Percentiles rank a stretch among this genome's conserved stretches.
Evolutionary conservation across 73 alveolate species (phyloP).

Genomic region (Tetrahymena elliotti): DNA sequence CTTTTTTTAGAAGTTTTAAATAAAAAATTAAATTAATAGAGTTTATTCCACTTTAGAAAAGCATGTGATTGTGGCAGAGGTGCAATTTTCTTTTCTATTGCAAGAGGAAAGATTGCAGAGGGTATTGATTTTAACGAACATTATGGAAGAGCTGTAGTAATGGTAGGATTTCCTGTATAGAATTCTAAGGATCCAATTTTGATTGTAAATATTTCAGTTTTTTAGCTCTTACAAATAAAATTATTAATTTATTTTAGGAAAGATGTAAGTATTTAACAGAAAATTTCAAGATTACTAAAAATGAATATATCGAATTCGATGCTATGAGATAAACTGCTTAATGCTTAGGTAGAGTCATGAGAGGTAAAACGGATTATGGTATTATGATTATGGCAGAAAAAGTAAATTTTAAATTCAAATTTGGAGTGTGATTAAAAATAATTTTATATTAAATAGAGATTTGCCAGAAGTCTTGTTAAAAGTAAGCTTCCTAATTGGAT

Average conservation of each 20-base stretch:
- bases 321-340: slow-evolving; percentile 79
- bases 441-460: slow-evolving; percentile 16
- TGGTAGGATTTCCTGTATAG: slow-evolving; percentile 75
- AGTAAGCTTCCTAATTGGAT: slow-evolving; percentile 71
- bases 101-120: slow-evolving; percentile 82
- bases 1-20: background rate
- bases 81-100: slow-evolving; percentile 78
- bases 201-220: background rate
- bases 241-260: slow-evolving; percentile 9
- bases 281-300: slow-evolving; percentile 63
- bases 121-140: slow-evolving; percentile 76
- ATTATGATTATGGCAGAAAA: slow-evolving; percentile 77
- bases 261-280: slow-evolving; percentile 70
- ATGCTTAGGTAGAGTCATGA: slow-evolving; percentile 71
- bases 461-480: slow-evolving; percentile 40
- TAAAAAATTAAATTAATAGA: background rate
- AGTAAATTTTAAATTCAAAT: background rate
- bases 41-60: slow-evolving; percentile 56
- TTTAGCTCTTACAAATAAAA: background rate
- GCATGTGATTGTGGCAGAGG: slow-evolving; percentile 88
- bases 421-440: background rate
- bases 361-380: slow-evolving; percentile 70
- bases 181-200: slow-evolving; percentile 61
- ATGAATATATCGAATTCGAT: slow-evolving; percentile 75
- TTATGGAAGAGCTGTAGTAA: slow-evolving; percentile 76